Conservation (phyloP, 106 monocot genomes). For the Phalaenopsis equestris region DNA sequence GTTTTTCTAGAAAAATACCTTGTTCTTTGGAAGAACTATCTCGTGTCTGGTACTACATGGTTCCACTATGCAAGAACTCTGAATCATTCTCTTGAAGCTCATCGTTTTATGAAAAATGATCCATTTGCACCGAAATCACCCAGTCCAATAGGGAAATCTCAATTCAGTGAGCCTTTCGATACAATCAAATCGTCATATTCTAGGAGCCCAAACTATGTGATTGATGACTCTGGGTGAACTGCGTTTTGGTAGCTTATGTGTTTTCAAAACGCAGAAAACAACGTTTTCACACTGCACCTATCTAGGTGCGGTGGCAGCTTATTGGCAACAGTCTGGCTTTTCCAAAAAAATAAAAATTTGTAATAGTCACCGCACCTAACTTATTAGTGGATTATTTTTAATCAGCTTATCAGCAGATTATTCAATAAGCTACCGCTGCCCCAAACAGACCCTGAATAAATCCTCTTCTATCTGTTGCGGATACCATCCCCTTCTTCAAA, state of each 20-base stretch:
- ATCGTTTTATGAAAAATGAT: background rate
- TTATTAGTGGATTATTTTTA: too few relatives aligned
- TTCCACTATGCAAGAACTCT: slow-evolving; percentile 1
- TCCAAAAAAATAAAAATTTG: too few relatives aligned
- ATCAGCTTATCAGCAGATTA: too few relatives aligned
- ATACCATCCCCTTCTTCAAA: background rate
- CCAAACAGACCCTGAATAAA: too few relatives aligned
- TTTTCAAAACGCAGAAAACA: too few relatives aligned
- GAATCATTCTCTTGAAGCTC: slow-evolving; percentile 1
- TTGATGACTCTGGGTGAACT: too few relatives aligned
- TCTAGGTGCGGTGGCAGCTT: too few relatives aligned
- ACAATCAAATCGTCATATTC: slow-evolving; percentile 9
- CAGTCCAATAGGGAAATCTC: background rate
- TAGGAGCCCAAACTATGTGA: slow-evolving; percentile 10
- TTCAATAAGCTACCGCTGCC: too few relatives aligned
- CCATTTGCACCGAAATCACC: background rate
- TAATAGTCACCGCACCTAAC: too few relatives aligned
- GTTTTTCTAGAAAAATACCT: background rate
- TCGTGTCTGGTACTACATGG: slow-evolving; percentile 8
- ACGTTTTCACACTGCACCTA: too few relatives aligned
- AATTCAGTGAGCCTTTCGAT: slow-evolving; percentile 4
- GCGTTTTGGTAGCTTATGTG: too few relatives aligned
- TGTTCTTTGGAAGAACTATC: slow-evolving; percentile 6
- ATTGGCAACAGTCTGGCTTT: too few relatives aligned
- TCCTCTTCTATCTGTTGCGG: background rate